Base-by-base conservation (phyloP, 2,329 filamentous ascomycete species). In the Magnaporthiopsis incrustans region DNA sequence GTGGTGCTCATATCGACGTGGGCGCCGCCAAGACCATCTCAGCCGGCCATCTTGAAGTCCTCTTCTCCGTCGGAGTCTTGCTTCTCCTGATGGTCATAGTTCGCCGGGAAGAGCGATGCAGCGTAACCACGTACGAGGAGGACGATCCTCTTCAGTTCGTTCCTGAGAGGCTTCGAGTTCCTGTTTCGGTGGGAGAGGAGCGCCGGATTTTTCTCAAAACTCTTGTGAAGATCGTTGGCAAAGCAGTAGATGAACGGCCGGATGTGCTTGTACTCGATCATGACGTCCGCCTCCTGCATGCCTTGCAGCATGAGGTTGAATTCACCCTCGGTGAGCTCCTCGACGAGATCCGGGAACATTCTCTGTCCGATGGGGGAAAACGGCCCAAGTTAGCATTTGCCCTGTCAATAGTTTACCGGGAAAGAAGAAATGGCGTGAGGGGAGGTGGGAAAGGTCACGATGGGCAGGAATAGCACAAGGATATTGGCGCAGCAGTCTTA, bases 211-310 rank as follows among this genome's bases (percentile, higher is more conserved):
- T 22, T 50, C 18, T 22, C 2, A 18, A 50, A 15, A 22, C 15
- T 15, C 4, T 22, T 18, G 15, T 18, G 38, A 50, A 61, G 35
- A 25, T 56, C 44, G 60, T 5, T 15, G 5, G 12, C 50, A 15
- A 62, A 56, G 38, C 25, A 27, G 10, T 56, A 56, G 25, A 62
- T 15, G 60, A 62, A 62, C 60, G 30, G 44, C 32, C 25, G 60
- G 15, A 62, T 25, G 6, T 25, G 33, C 2, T 27, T 33, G n/a
- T 56, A 62, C 15, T 50, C 35, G 14, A 62, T 8, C 22, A 53
- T 33, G 12, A 30, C 27, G 4, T 62, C 26, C 4, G 30, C 25
- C 35, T 53, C 26, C 11, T 26, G 60, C 3, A 62, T 33, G 25
- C 35, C 60, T 15, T 62, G 18, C 15, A 62, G 60, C 26, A 62